phyloP scores from a whole-genome alignment of 75 land plant species.

The Cupressus sempervirens region DNA sequence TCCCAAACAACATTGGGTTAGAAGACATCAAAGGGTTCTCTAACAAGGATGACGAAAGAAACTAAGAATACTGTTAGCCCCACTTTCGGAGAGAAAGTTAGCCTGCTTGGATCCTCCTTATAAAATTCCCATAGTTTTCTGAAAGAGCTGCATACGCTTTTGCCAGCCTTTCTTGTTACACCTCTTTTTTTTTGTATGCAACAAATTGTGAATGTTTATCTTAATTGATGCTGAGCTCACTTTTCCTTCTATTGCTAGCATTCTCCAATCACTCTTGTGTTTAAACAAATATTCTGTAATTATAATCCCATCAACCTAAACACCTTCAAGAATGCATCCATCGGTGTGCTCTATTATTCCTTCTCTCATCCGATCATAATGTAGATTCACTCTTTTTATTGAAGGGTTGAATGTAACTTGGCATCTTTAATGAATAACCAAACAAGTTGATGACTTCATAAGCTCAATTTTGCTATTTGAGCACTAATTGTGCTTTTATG shows the following conservation, averaged over 20 bases:
- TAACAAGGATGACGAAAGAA: constrained; percentile 46
- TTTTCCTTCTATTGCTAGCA: neutral
- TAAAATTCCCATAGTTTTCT: constrained; percentile 29
- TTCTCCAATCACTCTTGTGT: neutral
- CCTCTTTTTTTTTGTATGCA: neutral
- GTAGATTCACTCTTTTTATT: no score
- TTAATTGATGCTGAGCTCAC: neutral
- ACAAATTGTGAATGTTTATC: neutral
- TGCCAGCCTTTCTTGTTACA: neutral
- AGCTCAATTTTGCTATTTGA: no score
- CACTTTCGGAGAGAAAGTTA: constrained; percentile 48
- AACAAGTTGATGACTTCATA: no score
- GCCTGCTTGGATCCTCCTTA: constrained; percentile 45
- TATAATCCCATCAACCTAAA: neutral
- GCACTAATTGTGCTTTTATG: no score
- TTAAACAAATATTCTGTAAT: neutral
- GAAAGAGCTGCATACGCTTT: neutral
- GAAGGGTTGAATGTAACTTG: no score
- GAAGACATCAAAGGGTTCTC: constrained; percentile 39
- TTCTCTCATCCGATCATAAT: no score
- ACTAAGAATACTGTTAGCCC: constrained; percentile 52
- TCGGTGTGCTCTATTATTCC: no score
- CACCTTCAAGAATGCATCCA: no score
- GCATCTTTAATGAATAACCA: no score
- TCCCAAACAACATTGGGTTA: constrained; percentile 66